phyloP scores from a whole-genome alignment of 2,329 filamentous ascomycete species.

The Tolypocladium ophioglossoides region DNA sequence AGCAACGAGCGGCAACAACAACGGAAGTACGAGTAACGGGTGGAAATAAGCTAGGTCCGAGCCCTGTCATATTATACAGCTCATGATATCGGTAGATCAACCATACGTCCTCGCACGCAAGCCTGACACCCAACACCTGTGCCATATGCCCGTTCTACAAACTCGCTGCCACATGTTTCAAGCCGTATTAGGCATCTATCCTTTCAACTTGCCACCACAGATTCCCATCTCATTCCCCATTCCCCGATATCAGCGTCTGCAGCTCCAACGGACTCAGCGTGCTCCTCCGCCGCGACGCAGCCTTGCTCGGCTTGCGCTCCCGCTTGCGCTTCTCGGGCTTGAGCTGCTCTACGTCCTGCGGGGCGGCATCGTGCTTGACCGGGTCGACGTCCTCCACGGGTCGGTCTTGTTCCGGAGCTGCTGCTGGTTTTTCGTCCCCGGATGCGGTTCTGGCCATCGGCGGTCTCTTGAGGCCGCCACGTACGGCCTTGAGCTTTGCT shows the following conservation, averaged over 20 bases:
- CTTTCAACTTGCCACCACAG: neutral
- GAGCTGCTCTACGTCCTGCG: conserved; percentile 10
- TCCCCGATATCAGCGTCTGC: conserved; percentile 48
- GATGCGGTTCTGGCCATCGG: conserved; percentile 5
- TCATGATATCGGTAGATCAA: neutral
- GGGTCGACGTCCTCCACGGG: conserved; percentile 20
- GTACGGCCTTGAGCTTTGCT: conserved; percentile 49
- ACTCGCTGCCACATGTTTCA: neutral
- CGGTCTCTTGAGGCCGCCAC: conserved; percentile 14
- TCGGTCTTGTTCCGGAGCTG: neutral
- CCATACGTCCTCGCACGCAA: neutral
- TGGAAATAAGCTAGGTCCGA: neutral
- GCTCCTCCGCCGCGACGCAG: conserved; percentile 55
- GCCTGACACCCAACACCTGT: neutral
- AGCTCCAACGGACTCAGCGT: conserved; percentile 69
- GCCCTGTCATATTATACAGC: neutral
- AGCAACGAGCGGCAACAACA: no score
- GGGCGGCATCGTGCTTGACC: conserved; percentile 19
- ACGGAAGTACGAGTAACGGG: no score
- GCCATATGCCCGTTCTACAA: neutral
- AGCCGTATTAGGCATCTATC: neutral
- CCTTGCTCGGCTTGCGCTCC: conserved; percentile 42
- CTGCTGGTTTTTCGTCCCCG: neutral
- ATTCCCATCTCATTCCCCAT: conserved; percentile 17
- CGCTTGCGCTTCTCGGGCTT: conserved; percentile 35